Evolutionary conservation across 1,284 basidiomycete species (phyloP).

Genomic region (Phellinidium pouzarii): DNA sequence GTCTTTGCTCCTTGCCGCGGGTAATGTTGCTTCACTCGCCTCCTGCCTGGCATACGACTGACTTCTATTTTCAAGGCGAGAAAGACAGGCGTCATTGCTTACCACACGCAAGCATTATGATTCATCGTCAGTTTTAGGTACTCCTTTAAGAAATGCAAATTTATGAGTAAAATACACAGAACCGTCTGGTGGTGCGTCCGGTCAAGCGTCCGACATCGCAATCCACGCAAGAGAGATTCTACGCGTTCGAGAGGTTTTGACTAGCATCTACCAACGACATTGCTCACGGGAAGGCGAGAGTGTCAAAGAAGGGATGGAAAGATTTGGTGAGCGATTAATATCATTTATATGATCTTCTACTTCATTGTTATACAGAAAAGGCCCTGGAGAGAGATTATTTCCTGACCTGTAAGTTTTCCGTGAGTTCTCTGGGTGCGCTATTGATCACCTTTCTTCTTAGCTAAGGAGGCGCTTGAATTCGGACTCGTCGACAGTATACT

Average conservation of each 20-base stretch:
- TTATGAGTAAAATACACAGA: conserved; percentile 42
- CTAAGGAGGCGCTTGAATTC: conserved; percentile 80
- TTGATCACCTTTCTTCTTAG: conserved; percentile 31
- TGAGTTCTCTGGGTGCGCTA: neutral
- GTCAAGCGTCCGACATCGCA: conserved; percentile 90
- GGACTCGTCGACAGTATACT: conserved; percentile 89
- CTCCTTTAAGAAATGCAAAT: conserved; percentile 9
- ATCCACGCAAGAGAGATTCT: conserved; percentile 93
- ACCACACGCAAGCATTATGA: conserved; percentile 92
- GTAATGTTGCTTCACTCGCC: conserved; percentile 25
- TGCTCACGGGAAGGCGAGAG: conserved; percentile 64
- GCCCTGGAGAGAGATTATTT: conserved; percentile 92
- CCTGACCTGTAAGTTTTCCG: conserved; percentile 64
- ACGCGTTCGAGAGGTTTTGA: conserved; percentile 74
- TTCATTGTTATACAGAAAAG: conserved; percentile 45
- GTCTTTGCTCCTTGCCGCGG: conserved; percentile 80
- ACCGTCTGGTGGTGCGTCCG: conserved; percentile 89
- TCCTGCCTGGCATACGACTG: neutral
- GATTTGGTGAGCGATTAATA: conserved; percentile 61
- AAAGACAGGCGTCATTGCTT: conserved; percentile 84
- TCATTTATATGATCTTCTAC: conserved; percentile 7
- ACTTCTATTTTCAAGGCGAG: conserved; percentile 40
- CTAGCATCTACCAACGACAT: conserved; percentile 78
- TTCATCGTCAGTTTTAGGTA: conserved; percentile 68
- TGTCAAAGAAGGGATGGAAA: conserved; percentile 52